Percentiles rank a stretch among this genome's conserved stretches.
These are phyloP conservation scores for Exophiala mesophila DNA, from an alignment of 2,329 filamentous ascomycete genomes.

Conservation along the genomic window DNA sequence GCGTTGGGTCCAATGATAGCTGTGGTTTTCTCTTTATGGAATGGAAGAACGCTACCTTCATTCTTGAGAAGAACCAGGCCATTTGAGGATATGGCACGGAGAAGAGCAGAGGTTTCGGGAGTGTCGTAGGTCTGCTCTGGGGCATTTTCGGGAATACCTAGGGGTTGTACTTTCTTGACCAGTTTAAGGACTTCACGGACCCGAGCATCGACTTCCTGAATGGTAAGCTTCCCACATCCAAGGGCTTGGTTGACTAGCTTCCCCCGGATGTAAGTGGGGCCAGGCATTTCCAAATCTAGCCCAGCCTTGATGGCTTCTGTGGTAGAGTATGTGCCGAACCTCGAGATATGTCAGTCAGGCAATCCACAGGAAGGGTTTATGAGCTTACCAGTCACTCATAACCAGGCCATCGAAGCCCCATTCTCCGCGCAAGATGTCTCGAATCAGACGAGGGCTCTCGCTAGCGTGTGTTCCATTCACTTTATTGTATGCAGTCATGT, in stretches of 20 bases:
- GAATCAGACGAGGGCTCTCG: constrained; percentile 39
- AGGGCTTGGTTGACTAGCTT: constrained; percentile 40
- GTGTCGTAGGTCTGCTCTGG: constrained; percentile 54
- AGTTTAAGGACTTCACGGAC: constrained; percentile 55
- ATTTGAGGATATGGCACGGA: constrained; percentile 63
- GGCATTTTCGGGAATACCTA: constrained; percentile 52
- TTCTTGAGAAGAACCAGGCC: constrained; percentile 72
- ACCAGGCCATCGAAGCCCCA: constrained; percentile 44
- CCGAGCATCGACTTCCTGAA: constrained; percentile 54
- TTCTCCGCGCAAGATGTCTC: constrained; percentile 42
- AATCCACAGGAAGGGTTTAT: background rate
- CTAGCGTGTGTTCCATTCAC: constrained; percentile 48
- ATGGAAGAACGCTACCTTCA: constrained; percentile 57
- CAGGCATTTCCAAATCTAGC: constrained; percentile 46
- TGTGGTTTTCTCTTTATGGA: constrained; percentile 43
- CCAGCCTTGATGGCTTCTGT: constrained; percentile 43
- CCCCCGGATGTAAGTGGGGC: constrained; percentile 41
- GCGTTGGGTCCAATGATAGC: constrained; percentile 54
- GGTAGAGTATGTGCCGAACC: constrained; percentile 45
- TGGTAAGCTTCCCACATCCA: constrained; percentile 52
- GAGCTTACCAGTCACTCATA: constrained; percentile 43
- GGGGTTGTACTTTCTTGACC: constrained; percentile 53
- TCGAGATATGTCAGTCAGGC: constrained; percentile 15
- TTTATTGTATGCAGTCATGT: constrained; percentile 58
- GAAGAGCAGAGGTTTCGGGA: constrained; percentile 57